A percentile compares a stretch with the other conserved stretches of the same genome.
phyloP scores from a whole-genome alignment of 805 yeast species.

The Cephaloascus fragrans region DNA sequence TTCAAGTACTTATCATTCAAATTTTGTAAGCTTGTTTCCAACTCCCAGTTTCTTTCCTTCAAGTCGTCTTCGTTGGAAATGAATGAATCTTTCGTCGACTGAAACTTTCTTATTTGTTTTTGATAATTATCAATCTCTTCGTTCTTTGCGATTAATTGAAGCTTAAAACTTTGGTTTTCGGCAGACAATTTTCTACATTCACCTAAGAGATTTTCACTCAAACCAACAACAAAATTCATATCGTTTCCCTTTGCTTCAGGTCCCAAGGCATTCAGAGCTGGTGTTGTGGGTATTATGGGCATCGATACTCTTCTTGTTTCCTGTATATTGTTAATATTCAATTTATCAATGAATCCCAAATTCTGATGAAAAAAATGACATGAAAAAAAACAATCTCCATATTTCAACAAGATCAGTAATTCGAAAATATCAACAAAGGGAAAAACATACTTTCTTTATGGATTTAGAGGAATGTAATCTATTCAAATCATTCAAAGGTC shows the following conservation, averaged over 20 bases:
- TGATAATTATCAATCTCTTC: constrained; percentile 31
- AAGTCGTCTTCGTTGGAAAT: constrained; percentile 34
- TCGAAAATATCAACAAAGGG: background rate
- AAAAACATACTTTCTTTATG: background rate
- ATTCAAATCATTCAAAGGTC: background rate
- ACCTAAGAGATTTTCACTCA: constrained; percentile 59
- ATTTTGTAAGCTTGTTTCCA: constrained; percentile 42
- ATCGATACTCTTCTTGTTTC: background rate
- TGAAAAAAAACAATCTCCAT: no score
- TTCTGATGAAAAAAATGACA: no score
- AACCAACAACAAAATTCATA: constrained; percentile 61
- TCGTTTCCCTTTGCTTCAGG: constrained; percentile 42
- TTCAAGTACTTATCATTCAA: constrained; percentile 33
- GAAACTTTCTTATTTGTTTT: constrained; percentile 23
- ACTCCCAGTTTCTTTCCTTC: constrained; percentile 56
- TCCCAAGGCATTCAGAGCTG: background rate
- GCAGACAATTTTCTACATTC: constrained; percentile 67
- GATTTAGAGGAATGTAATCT: constrained; percentile 1
- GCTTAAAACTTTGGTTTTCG: constrained; percentile 41
- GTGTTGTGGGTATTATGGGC: constrained; percentile 1
- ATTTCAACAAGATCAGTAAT: no score
- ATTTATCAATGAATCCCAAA: no score
- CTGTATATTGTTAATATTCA: no score
- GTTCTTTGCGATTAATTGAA: constrained; percentile 27
- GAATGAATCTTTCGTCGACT: constrained; percentile 17